phyloP scores from a whole-genome alignment of 192 early-diverging fungal genomes.

The Rhizophagus clarus region DNA sequence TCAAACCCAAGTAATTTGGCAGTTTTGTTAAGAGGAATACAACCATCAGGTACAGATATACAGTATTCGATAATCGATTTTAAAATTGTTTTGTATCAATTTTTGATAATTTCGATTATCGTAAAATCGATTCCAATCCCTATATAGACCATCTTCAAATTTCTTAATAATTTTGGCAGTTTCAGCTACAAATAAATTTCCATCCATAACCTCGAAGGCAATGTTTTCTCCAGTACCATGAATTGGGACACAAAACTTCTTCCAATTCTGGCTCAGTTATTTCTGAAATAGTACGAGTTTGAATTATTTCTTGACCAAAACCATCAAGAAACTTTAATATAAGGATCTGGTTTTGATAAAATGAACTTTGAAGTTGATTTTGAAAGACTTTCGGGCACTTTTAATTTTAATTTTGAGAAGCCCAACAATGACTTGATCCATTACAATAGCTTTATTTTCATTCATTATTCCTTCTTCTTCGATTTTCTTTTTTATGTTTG shows the following conservation, averaged over 20 bases:
- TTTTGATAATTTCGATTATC: no score
- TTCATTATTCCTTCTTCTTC: background rate
- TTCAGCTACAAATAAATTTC: conserved; percentile 10
- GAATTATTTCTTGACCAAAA: background rate
- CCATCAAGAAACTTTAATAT: conserved; percentile 9
- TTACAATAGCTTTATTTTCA: background rate
- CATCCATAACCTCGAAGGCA: background rate
- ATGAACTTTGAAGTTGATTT: background rate
- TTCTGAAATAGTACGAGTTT: background rate
- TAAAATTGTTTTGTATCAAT: no score
- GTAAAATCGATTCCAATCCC: no score
- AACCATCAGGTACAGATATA: no score
- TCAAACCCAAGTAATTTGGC: conserved; percentile 13
- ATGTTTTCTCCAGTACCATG: conserved; percentile 7
- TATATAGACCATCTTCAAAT: conserved; percentile 1
- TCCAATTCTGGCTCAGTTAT: conserved; percentile 7
- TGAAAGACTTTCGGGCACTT: background rate
- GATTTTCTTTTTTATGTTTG: background rate
- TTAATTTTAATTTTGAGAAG: conserved; percentile 9
- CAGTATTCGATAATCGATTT: no score
- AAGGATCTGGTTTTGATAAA: conserved; percentile 17
- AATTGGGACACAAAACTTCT: conserved; percentile 20
- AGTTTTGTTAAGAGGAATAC: background rate
- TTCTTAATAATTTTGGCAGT: background rate
- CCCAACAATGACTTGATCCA: conserved; percentile 18